Percentiles rank a stretch among this genome's conserved stretches.
Evolutionary conservation across 306 rosid genomes (phyloP).

Genomic region (Potentilla sterilis): DNA sequence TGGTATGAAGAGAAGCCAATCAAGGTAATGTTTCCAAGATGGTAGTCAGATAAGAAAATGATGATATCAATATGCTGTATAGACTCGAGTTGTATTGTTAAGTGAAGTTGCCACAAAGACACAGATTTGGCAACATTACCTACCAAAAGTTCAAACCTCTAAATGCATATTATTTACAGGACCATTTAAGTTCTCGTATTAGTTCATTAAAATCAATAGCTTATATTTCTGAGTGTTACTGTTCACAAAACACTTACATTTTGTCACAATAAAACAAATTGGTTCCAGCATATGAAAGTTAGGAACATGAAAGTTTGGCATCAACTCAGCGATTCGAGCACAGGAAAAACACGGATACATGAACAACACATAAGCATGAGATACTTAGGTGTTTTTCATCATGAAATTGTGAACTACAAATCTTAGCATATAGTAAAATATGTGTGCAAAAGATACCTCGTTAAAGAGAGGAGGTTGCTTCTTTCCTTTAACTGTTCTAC

Average conservation of each 20-base stretch:
- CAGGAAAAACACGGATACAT: not conserved
- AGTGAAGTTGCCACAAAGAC: not conserved
- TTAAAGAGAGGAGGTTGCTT: conserved; percentile 75
- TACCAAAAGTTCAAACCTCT: not conserved
- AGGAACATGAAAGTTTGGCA: not conserved
- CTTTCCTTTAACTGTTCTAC: conserved; percentile 85
- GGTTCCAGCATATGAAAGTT: not conserved
- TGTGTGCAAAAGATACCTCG: conserved; percentile 57
- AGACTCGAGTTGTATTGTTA: not conserved
- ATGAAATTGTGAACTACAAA: not conserved
- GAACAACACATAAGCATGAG: not conserved
- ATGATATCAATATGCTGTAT: not conserved
- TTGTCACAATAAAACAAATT: not conserved
- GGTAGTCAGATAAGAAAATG: conserved; percentile 23
- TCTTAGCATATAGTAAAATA: not conserved
- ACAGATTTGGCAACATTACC: not conserved
- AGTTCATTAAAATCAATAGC: not conserved
- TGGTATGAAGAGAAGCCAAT: conserved; percentile 25
- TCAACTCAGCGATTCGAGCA: conserved; percentile 2
- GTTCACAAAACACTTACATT: not conserved
- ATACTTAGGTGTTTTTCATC: conserved; percentile 5
- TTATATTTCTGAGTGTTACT: conserved; percentile 4
- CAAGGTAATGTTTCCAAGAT: conserved; percentile 12
- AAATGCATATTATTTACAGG: not conserved
- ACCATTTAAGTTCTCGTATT: not conserved